A percentile compares a stretch with the other conserved stretches of the same genome.
Conservation (phyloP, 768 basidiomycete species). For the Sarcodon aspratus region DNA sequence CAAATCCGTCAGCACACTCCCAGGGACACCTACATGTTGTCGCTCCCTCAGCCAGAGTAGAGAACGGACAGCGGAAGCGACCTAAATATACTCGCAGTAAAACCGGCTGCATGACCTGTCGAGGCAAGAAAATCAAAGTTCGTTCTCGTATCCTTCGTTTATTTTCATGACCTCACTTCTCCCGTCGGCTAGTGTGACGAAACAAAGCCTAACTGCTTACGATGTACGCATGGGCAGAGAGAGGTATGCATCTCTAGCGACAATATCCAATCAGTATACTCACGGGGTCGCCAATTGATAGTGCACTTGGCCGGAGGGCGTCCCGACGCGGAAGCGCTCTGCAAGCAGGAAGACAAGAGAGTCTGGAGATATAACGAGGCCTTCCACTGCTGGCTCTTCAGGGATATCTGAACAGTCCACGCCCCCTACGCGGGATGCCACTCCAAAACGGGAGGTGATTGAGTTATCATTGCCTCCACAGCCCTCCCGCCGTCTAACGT, state of each 20-base stretch:
- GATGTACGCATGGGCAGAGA: slow-evolving; percentile 78
- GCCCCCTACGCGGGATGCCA: slow-evolving; percentile 56
- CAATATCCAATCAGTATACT: background rate
- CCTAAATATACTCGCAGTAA: slow-evolving; percentile 93
- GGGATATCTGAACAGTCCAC: slow-evolving; percentile 62
- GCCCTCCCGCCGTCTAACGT: slow-evolving; percentile 2
- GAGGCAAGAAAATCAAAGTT: slow-evolving; percentile 92
- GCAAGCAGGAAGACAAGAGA: slow-evolving; percentile 37
- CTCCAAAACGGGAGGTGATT: slow-evolving; percentile 39
- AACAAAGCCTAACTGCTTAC: slow-evolving; percentile 75
- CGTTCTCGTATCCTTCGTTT: slow-evolving; percentile 6
- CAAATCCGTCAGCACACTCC: slow-evolving; percentile 19
- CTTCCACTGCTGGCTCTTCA: slow-evolving; percentile 69
- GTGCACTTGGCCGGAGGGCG: slow-evolving; percentile 81
- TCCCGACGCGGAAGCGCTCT: slow-evolving; percentile 62
- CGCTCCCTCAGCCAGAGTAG: slow-evolving; percentile 35
- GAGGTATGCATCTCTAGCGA: slow-evolving; percentile 39
- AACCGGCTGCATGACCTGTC: slow-evolving; percentile 89
- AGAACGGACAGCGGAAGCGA: slow-evolving; percentile 57
- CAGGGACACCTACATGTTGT: slow-evolving; percentile 34
- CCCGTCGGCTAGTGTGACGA: slow-evolving; percentile 66
- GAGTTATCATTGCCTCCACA: slow-evolving; percentile 16
- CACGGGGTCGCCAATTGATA: slow-evolving; percentile 1
- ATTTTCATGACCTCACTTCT: slow-evolving; percentile 3
- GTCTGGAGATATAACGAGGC: slow-evolving; percentile 33